Evolutionary conservation across 169 alveolate genomes (phyloP), one percentile per base, ranked within the genome.

Genomic region (Cryptosporidium andersoni): DNA sequence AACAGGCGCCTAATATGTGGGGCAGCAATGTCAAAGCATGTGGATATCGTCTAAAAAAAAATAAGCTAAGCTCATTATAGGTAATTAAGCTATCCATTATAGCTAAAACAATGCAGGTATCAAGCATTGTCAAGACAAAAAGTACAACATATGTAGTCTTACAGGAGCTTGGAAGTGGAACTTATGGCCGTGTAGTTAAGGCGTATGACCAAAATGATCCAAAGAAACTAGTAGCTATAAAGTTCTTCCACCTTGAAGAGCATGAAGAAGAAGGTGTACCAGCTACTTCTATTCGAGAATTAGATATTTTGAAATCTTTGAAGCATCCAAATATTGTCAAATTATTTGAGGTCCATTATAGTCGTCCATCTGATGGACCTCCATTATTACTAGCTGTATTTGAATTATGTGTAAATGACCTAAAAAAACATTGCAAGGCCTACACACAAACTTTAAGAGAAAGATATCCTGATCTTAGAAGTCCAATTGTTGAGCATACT

Each of bases 191-290:
- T 25, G 95, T 92, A 6, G 89, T 88, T 60, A 90, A 89, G 56
- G 92, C 92, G 42, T 81, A 62, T 62, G 93, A 91, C 66, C 91
- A 81, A 40, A 39, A 53, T 48, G 88, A 88, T 62, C 85, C 85
- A 49, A 88, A 66, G 37, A 65, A 88, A 80, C 48, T 81, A n/a
- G 94, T 91, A 0, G 96, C 96, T n/a, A 66, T 94, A 14, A 94
- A 94, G 80, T 89, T 91, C 62, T 80, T 91, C 6, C 88, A 91
- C 55, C 55, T 90, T 25, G 92, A 88, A 16, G 91, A 80, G 36
- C 93, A 91, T 80, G 93, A 91, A 16, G 85, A 74, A 47, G 96
- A 94, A 53, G 96, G 97, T 6, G 91, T 95, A 65, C 97, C 97
- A 4, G 88, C 94, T 39, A 93, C 96, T 3, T 91, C 96, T 4